Evolutionary conservation across 2,329 filamentous ascomycete genomes (phyloP).

Genomic region (Elsinoe arachidis): DNA sequence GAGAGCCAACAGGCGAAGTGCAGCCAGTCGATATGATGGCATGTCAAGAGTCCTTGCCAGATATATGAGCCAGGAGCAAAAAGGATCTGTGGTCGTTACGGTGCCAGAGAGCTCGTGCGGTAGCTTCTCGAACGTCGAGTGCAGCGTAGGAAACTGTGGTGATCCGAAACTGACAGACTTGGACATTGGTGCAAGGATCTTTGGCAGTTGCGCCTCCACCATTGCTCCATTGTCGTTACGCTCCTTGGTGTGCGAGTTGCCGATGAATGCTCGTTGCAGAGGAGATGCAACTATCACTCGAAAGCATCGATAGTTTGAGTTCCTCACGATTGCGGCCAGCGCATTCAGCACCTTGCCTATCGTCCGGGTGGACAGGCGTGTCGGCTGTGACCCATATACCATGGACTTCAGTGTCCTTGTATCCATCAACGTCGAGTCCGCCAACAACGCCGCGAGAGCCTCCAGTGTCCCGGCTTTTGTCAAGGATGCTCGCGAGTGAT

Average conservation of each 20-base stretch:
- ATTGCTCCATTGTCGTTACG: background rate
- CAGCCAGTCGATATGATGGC: conserved; percentile 31
- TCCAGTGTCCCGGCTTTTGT: conserved; percentile 68
- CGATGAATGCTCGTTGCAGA: conserved; percentile 31
- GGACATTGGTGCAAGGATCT: conserved; percentile 15
- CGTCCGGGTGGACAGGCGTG: conserved; percentile 51
- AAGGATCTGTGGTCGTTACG: conserved; percentile 38
- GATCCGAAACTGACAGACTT: conserved; percentile 16
- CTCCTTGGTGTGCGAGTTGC: conserved; percentile 15
- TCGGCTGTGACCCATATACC: conserved; percentile 25
- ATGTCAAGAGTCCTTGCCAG: conserved; percentile 35
- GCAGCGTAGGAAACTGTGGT: conserved; percentile 13
- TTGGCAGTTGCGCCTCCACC: conserved; percentile 15
- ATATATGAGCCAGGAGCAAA: conserved; percentile 41
- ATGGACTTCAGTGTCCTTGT: background rate
- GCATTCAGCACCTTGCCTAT: conserved; percentile 68
- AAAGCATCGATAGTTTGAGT: conserved; percentile 70
- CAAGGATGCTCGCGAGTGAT: conserved; percentile 62
- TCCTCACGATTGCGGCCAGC: conserved; percentile 64
- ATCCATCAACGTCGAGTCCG: conserved; percentile 16
- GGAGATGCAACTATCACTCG: conserved; percentile 42
- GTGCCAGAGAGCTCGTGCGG: conserved; percentile 18
- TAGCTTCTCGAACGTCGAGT: conserved; percentile 11
- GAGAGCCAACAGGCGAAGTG: conserved; percentile 33
- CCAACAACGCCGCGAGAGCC: conserved; percentile 64